These are phyloP conservation scores for Tolypocladium nubicola DNA, from an alignment of 2,329 filamentous ascomycete genomes.

Conservation along the genomic window DNA sequence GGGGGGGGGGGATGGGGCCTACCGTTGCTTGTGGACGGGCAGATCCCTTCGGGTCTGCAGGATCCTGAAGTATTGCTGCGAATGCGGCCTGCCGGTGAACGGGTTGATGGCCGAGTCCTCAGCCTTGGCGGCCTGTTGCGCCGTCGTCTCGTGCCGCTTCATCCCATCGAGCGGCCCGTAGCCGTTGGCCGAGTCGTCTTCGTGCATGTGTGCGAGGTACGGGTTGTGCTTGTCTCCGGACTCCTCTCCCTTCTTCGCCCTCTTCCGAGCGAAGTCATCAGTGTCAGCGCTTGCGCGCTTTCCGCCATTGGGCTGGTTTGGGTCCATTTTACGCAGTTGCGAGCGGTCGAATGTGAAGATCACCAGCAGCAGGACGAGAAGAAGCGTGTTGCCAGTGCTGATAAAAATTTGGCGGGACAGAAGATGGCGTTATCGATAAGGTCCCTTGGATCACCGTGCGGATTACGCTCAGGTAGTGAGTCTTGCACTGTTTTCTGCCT, in stretches of 20 bases:
- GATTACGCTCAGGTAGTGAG: not conserved
- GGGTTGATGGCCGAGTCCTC: constrained; percentile 79
- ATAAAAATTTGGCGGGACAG: constrained; percentile 16
- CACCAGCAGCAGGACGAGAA: not conserved
- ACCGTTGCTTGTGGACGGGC: constrained; percentile 86
- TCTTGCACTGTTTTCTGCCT: not conserved
- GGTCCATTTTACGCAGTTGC: not conserved
- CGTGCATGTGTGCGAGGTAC: constrained; percentile 85
- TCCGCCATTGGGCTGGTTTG: constrained; percentile 13
- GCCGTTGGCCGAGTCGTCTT: constrained; percentile 33
- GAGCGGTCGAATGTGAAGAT: not conserved
- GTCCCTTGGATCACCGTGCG: constrained; percentile 3
- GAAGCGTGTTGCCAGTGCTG: not conserved
- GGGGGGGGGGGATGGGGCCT: no score
- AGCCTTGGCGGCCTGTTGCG: constrained; percentile 57
- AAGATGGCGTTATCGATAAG: constrained; percentile 22
- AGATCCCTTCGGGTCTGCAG: constrained; percentile 73
- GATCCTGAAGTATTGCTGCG: constrained; percentile 81
- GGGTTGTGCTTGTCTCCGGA: constrained; percentile 50
- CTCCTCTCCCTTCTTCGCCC: constrained; percentile 27
- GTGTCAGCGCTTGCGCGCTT: constrained; percentile 35
- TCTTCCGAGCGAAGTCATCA: constrained; percentile 31
- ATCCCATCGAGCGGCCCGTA: constrained; percentile 48
- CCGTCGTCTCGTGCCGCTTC: constrained; percentile 70
- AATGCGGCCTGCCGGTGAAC: constrained; percentile 70